phyloP scores from a whole-genome alignment of 2,329 filamentous ascomycete species.

The Salinomyces thailandicus region DNA sequence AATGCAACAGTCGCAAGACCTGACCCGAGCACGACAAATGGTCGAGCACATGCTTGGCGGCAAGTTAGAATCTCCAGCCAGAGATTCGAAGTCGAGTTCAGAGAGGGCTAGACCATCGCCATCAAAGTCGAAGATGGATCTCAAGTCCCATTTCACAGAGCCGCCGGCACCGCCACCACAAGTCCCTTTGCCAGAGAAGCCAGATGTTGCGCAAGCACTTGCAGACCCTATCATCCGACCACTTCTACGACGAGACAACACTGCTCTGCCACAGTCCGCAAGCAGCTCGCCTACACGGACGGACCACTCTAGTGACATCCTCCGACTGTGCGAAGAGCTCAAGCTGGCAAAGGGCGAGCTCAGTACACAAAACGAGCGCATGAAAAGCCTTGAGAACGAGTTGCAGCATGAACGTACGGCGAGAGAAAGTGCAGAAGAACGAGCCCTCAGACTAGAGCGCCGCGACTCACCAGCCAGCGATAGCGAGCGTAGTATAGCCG shows the following conservation, averaged over 20 bases:
- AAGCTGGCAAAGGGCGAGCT: conserved; percentile 77
- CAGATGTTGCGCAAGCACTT: conserved; percentile 51
- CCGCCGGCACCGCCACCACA: conserved; percentile 88
- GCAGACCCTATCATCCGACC: conserved; percentile 40
- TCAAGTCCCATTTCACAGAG: conserved; percentile 79
- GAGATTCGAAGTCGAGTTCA: conserved; percentile 40
- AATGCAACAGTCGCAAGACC: conserved; percentile 74
- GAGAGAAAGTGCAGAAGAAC: conserved; percentile 72
- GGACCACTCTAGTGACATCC: conserved; percentile 60
- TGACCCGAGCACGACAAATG: conserved; percentile 72
- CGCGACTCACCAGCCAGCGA: conserved; percentile 20
- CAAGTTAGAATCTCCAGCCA: conserved; percentile 39
- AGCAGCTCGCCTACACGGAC: conserved; percentile 49
- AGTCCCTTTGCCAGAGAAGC: conserved; percentile 87
- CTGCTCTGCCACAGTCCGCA: conserved; percentile 54
- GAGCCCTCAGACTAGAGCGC: conserved; percentile 57
- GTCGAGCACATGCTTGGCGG: conserved; percentile 66
- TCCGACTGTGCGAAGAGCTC: conserved; percentile 74
- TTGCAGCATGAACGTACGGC: conserved; percentile 71
- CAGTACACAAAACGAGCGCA: conserved; percentile 66
- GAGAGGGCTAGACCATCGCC: conserved; percentile 35
- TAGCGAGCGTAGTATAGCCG: conserved; percentile 2
- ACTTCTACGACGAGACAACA: conserved; percentile 63
- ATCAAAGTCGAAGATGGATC: conserved; percentile 57
- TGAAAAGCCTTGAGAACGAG: conserved; percentile 71